Evolutionary conservation across 331 rosid species (phyloP), one percentile per base, ranked within the genome.

Genomic region (Arachis monticola): DNA sequence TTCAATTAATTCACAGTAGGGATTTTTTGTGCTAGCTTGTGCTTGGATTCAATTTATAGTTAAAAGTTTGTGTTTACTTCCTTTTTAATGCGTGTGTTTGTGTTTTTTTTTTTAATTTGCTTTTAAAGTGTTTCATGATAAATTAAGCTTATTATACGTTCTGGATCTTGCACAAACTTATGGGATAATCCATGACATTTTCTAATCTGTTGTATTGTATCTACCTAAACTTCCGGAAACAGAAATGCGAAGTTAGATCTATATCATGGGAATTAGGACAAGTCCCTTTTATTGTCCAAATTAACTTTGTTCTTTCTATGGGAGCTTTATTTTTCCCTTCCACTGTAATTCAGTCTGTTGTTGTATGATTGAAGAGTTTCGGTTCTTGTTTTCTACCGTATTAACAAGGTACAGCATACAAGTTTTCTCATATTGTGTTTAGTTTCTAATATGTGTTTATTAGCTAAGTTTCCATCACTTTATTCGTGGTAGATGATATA

Each of bases 191-290:
- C 35, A 8, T 70, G 14, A 12, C 46, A 77, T 42, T 60, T 63
- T 69, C 3, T 46, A 7, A 10, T 60, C 3, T 63, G 58, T 27
- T 62, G 56, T 30, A 47, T 35, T 62, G 56, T 30, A 47, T 35
- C 58, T 13, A n/a, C 7, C 50, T 2, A 58, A 27, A 64, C 1
- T 40, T 7, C 58, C 63, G 77, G 4, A 12, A 10, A 8, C 69
- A 2, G 32, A 52, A 72, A 1, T 58, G 59, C 67, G 59, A 65
- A 12, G 58, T 38, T 66, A 72, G 77, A 84, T 75, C 80, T 69
- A 30, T 58, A 58, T 45, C 41, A 51, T 52, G n/a, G 22, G 70
- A 12, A n/a, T 12, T 1, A 11, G 5, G 57, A 51, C 57, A n/a
- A 46, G 31, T 45, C 46, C 41, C 67, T 55, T 5, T 5, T 64